Evolutionary conservation across 2,329 filamentous ascomycete species (phyloP), one percentile per base, ranked within the genome.

Genomic region (Parastagonospora nodorum): DNA sequence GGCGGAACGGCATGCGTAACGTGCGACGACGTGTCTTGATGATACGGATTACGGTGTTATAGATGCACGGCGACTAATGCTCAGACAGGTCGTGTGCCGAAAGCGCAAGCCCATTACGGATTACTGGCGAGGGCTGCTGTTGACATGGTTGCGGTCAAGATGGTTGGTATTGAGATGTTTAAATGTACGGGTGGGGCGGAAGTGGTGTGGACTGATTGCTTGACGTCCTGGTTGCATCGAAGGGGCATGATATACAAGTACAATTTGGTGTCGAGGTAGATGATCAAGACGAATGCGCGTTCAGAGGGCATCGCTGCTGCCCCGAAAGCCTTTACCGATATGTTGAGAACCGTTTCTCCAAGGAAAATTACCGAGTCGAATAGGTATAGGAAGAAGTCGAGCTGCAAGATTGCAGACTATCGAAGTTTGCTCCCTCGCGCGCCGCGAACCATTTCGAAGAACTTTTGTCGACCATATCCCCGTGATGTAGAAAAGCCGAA

Each of bases 291-390:
- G 69, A 65, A 66, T 68, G 63, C 63, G 67, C 63, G 63, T 63
- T 64, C 60, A 56, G 55, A 60, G 65, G 63, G 63, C 63, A 65
- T 61, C 64, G 65, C 54, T 66, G 69, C 60, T 60, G 68, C 68
- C 64, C 61, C 60, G 64, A 66, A 63, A 67, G 64, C 64, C 64
- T 71, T 72, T 69, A 70, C 64, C 68, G 69, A 67, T 61, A 62
- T 66, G 67, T 60, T 68, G 69, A 64, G 37, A 60, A 72, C 70
- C 67, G 68, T 63, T 69, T 72, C 64, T 71, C 68, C 62, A 73
- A 75, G 72, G 72, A 75, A 74, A 74, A 68, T 67, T 66, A 73
- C 70, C 66, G 71, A 66, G 68, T 67, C 67, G 68, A 66, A 67
- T 63, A 72, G 61, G 61, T 66, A 63, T 63, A 64, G 61, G 57